Conservation (phyloP, 805 yeast species). For the Scheffersomyces lignosus region DNA sequence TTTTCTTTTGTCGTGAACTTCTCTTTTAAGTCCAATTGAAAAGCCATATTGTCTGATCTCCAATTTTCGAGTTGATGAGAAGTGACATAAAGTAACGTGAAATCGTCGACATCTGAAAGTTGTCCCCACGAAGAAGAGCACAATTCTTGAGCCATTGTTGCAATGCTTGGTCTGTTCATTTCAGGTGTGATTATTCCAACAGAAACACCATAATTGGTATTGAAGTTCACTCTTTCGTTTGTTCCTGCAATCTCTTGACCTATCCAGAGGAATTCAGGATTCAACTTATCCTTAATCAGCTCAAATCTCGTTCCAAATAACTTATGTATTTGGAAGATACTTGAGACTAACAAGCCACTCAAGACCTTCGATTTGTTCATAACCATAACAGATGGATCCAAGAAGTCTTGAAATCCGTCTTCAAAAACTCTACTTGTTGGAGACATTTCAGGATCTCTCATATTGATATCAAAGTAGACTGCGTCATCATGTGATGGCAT, state of each 20-base stretch:
- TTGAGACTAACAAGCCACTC: conserved; percentile 27
- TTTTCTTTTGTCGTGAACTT: conserved; percentile 12
- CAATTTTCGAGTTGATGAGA: conserved; percentile 37
- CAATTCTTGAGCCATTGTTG: conserved; percentile 26
- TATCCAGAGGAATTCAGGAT: conserved; percentile 32
- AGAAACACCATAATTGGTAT: conserved; percentile 23
- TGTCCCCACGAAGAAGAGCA: conserved; percentile 43
- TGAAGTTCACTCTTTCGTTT: conserved; percentile 20
- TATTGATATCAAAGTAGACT: conserved; percentile 16
- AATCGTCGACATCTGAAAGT: conserved; percentile 22
- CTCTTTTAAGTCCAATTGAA: conserved; percentile 13
- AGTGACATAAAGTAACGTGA: conserved; percentile 28
- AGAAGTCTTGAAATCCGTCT: conserved; percentile 19
- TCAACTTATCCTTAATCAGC: conserved; percentile 6
- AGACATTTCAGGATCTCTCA: conserved; percentile 8
- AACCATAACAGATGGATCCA: conserved; percentile 30
- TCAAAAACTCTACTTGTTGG: conserved; percentile 17
- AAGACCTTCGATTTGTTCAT: conserved; percentile 26
- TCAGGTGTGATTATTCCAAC: conserved; percentile 33
- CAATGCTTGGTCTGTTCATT: conserved; percentile 18
- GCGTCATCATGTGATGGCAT: conserved; percentile 21
- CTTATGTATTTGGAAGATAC: conserved; percentile 22
- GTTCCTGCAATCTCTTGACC: conserved; percentile 34
- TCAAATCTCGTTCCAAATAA: conserved; percentile 21
- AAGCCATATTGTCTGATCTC: conserved; percentile 11